These are phyloP conservation scores for Citrus mangshanensis DNA, from an alignment of 345 rosid genomes.

Conservation along the genomic window DNA sequence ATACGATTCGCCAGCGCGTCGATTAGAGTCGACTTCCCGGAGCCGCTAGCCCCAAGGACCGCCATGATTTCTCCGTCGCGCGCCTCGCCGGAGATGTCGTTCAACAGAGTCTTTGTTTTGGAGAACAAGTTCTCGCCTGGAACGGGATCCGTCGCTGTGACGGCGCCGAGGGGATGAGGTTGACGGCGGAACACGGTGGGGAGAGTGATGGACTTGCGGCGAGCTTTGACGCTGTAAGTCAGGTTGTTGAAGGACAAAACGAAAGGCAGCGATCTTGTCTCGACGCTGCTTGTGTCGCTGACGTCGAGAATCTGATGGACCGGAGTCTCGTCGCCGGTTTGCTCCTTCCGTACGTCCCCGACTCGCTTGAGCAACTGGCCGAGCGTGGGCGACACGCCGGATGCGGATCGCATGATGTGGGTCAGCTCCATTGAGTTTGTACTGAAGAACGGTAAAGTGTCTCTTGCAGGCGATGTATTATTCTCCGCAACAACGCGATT, in stretches of 20 bases:
- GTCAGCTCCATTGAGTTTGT: slow-evolving; percentile 43
- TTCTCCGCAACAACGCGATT: slow-evolving; percentile 41
- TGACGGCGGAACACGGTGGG: slow-evolving; percentile 28
- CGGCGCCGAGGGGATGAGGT: slow-evolving; percentile 11
- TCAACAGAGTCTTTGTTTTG: slow-evolving; percentile 60
- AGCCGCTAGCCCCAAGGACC: slow-evolving; percentile 92
- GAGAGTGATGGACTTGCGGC: slow-evolving; percentile 37
- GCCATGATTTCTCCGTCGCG: slow-evolving; percentile 88
- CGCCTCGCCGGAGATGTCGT: slow-evolving; percentile 81
- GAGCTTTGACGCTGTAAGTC: slow-evolving; percentile 65
- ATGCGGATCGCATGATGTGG: neutral
- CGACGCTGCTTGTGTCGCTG: slow-evolving; percentile 24
- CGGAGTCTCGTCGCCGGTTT: slow-evolving; percentile 77
- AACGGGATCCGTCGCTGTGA: slow-evolving; percentile 32
- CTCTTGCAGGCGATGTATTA: slow-evolving; percentile 6
- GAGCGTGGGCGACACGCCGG: slow-evolving; percentile 42
- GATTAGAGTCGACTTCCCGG: slow-evolving; percentile 82
- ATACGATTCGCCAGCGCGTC: slow-evolving; percentile 87
- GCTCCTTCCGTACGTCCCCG: slow-evolving; percentile 59
- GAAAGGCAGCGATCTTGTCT: slow-evolving; percentile 53
- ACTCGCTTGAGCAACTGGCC: slow-evolving; percentile 77
- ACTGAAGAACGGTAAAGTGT: slow-evolving; percentile 29
- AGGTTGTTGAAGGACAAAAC: slow-evolving; percentile 70
- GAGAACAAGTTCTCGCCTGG: slow-evolving; percentile 39
- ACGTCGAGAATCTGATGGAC: slow-evolving; percentile 49